Evolutionary conservation across 2,329 filamentous ascomycete species (phyloP).

Genomic region (Drechslera avenae): DNA sequence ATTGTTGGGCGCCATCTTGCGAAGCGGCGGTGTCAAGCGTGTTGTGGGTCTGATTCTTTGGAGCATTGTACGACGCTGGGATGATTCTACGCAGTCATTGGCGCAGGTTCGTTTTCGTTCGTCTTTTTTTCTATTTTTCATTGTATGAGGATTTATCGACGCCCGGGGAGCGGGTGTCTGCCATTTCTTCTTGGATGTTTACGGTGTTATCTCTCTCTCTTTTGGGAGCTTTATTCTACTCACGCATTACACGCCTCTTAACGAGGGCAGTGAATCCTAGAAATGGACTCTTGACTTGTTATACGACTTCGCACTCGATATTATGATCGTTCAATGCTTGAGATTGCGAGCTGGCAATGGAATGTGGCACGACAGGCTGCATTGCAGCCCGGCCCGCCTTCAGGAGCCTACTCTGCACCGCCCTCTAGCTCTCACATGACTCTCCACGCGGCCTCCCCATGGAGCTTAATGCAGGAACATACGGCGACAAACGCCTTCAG

Average conservation of each 20-base stretch:
- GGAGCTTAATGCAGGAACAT: neutral
- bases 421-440: neutral
- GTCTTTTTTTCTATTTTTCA: conserved; percentile 21
- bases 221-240: conserved; percentile 28
- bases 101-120: conserved; percentile 34
- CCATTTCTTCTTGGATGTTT: conserved; percentile 42
- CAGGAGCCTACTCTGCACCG: neutral
- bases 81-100: conserved; percentile 47
- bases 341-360: too few species aligned
- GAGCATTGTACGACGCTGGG: conserved; percentile 50
- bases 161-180: conserved; percentile 24
- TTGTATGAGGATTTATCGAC: conserved; percentile 44
- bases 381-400: neutral
- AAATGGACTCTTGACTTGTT: conserved; percentile 44
- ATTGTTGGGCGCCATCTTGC: conserved; percentile 46
- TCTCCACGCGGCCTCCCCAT: conserved; percentile 1
- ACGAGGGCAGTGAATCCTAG: conserved; percentile 44
- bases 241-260: conserved; percentile 43
- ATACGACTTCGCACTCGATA: too few species aligned
- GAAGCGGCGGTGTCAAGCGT: conserved; percentile 47
- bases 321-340: too few species aligned
- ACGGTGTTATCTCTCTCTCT: conserved; percentile 31
- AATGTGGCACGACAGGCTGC: neutral
- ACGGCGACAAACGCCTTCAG: neutral
- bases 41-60: conserved; percentile 38